These are phyloP conservation scores for Citrus unshiu DNA, from an alignment of 345 rosid species.

Conservation along the genomic window DNA sequence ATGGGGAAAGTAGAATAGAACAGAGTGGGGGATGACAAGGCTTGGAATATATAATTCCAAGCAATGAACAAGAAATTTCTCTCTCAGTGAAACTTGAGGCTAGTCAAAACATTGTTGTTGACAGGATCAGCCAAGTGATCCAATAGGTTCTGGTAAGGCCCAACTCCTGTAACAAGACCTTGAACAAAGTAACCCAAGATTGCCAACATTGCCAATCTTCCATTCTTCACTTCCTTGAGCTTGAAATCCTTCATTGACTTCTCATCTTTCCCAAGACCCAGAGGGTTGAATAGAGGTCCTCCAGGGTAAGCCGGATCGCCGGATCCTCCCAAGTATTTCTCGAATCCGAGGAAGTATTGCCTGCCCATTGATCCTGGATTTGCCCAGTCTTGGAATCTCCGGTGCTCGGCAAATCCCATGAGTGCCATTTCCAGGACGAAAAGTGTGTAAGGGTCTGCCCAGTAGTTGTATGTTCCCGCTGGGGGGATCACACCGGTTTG, in stretches of 20 bases:
- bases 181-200: slow-evolving; percentile 77
- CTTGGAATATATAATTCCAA: background rate
- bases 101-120: slow-evolving; percentile 92
- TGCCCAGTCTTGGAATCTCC: slow-evolving; percentile 89
- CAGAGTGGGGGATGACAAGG: background rate
- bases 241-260: slow-evolving; percentile 84
- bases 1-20: background rate
- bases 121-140: slow-evolving; percentile 94
- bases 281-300: slow-evolving; percentile 93
- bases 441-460: slow-evolving; percentile 93
- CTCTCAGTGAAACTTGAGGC: slow-evolving; percentile 87
- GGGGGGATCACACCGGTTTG: slow-evolving; percentile 95
- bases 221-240: slow-evolving; percentile 95
- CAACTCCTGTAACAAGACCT: slow-evolving; percentile 81
- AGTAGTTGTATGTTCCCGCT: slow-evolving; percentile 88
- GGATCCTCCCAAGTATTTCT: slow-evolving; percentile 79
- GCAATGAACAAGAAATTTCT: background rate
- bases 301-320: slow-evolving; percentile 92
- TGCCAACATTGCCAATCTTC: slow-evolving; percentile 90
- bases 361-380: slow-evolving; percentile 90
- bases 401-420: slow-evolving; percentile 97
- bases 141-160: slow-evolving; percentile 93
- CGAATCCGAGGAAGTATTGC: slow-evolving; percentile 89
- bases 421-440: slow-evolving; percentile 92
- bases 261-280: slow-evolving; percentile 87